Evolutionary conservation across 2,329 filamentous ascomycete genomes (phyloP).

Genomic region (Thielaviopsis musarum): DNA sequence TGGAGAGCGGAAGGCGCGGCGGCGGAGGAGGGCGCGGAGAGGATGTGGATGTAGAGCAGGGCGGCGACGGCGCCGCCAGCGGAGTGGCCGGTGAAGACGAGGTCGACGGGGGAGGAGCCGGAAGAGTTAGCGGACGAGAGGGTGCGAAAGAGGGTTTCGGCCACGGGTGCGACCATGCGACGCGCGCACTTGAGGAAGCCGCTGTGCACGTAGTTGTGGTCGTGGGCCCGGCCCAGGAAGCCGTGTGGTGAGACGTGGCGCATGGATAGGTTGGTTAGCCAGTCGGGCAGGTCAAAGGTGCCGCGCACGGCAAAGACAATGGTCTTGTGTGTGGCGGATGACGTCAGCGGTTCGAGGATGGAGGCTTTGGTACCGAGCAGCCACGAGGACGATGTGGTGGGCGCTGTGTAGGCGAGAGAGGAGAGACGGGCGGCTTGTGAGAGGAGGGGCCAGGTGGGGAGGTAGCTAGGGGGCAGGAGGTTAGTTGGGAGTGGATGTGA

Average conservation of each 20-base stretch:
- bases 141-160: slow-evolving; percentile 17
- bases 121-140: slow-evolving; percentile 45
- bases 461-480: slow-evolving; percentile 32
- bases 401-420: slow-evolving; percentile 55
- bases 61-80: slow-evolving; percentile 73
- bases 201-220: slow-evolving; percentile 56
- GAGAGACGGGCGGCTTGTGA: slow-evolving; percentile 68
- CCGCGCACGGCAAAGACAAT: slow-evolving; percentile 76
- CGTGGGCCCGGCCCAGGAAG: slow-evolving; percentile 33
- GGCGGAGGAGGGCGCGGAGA: slow-evolving; percentile 49
- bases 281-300: slow-evolving; percentile 66
- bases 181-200: slow-evolving; percentile 64
- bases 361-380: slow-evolving; percentile 74
- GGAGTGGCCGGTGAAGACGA: slow-evolving; percentile 74
- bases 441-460: slow-evolving; percentile 59
- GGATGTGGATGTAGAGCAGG: slow-evolving; percentile 69
- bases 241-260: slow-evolving; percentile 46
- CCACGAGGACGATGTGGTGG: slow-evolving; percentile 61
- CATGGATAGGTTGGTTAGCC: slow-evolving; percentile 65
- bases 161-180: slow-evolving; percentile 59
- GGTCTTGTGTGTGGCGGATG: slow-evolving; percentile 41
- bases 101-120: slow-evolving; percentile 33
- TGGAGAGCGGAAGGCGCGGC: slow-evolving; percentile 43
- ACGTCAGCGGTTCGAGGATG: slow-evolving; percentile 40
- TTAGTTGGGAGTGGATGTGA: too few relatives aligned